Evolutionary conservation across 495 filamentous ascomycete genomes (phyloP).

Genomic region (Lasiosphaeris hirsuta): DNA sequence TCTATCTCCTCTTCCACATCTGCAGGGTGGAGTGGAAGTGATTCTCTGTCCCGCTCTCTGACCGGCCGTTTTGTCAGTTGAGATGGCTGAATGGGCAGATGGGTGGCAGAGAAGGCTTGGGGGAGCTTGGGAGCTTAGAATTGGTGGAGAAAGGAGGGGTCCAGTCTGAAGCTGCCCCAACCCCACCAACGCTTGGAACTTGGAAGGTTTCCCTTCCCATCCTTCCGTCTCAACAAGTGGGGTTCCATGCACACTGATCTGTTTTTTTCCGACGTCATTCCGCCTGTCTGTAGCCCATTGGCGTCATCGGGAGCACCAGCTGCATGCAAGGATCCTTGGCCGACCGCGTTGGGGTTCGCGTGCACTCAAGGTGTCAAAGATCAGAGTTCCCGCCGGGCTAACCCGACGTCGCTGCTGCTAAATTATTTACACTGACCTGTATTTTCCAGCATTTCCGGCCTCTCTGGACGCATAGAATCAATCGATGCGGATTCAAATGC

Average conservation of each 20-base stretch:
- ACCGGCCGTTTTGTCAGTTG: neutral
- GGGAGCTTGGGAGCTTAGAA: too few species aligned
- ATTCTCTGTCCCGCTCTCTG: too few species aligned
- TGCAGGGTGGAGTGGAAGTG: too few species aligned
- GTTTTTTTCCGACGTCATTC: conserved; percentile 20
- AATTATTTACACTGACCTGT: too few species aligned
- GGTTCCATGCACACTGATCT: conserved; percentile 12
- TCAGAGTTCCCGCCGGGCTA: neutral
- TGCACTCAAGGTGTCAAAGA: neutral
- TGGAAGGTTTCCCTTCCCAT: conserved; percentile 1
- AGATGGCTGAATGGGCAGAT: neutral
- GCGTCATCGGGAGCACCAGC: conserved; percentile 22
- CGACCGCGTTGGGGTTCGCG: conserved; percentile 3
- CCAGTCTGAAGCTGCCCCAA: too few species aligned
- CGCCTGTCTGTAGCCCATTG: conserved; percentile 4
- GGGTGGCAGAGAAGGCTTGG: neutral
- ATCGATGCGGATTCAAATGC: too few species aligned
- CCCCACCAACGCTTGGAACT: neutral
- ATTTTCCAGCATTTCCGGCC: neutral
- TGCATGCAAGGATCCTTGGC: conserved; percentile 16
- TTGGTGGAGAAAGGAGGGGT: neutral
- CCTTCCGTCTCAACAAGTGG: conserved; percentile 9
- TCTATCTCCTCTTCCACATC: too few species aligned
- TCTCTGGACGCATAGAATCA: neutral
- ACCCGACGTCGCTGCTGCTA: neutral